These are phyloP conservation scores for Cordyceps fumosorosea DNA, from an alignment of 2,329 filamentous ascomycete genomes.

Conservation along the genomic window DNA sequence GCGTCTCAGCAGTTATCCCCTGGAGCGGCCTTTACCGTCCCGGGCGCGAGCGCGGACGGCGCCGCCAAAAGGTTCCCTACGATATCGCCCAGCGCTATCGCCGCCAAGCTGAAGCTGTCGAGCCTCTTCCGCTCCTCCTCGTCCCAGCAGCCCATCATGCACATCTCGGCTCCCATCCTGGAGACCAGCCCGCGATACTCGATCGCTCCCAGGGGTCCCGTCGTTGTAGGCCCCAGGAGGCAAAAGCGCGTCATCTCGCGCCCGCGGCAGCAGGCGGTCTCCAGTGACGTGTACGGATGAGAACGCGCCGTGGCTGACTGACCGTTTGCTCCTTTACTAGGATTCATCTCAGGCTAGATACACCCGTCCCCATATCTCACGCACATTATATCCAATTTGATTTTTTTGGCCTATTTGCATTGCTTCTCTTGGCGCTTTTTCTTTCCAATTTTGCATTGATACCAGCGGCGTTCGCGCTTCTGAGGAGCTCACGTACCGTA, in stretches of 20 bases:
- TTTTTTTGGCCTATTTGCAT: not conserved
- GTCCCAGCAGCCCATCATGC: not conserved
- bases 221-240: not conserved
- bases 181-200: not conserved
- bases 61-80: not conserved
- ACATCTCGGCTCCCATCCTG: conserved; percentile 1
- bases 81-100: not conserved
- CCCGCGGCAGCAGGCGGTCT: not conserved
- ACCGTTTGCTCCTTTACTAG: not conserved
- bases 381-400: conserved; percentile 2
- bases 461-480: not conserved
- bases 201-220: not conserved
- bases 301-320: not conserved
- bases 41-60: not conserved
- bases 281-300: not conserved
- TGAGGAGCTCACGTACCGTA: not conserved
- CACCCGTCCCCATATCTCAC: not conserved
- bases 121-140: not conserved
- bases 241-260: not conserved
- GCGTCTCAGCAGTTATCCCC: not conserved
- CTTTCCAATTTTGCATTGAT: not conserved
- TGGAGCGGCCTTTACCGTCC: too few species aligned
- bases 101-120: not conserved
- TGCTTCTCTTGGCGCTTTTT: not conserved
- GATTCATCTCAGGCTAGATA: not conserved